phyloP scores from a whole-genome alignment of 2,329 filamentous ascomycete species.

The Dothistroma pini region DNA sequence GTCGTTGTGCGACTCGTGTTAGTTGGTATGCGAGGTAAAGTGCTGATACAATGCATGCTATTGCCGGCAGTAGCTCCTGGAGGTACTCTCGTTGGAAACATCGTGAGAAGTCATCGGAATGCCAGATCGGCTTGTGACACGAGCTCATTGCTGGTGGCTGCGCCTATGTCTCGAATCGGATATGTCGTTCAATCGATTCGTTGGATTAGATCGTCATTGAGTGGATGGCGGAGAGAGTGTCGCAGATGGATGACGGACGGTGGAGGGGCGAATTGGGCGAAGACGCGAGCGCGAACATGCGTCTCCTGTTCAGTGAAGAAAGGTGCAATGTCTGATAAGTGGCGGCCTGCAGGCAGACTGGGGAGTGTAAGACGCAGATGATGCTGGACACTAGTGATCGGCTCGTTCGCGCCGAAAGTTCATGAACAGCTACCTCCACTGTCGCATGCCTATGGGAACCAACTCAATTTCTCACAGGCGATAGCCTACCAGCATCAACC shows the following conservation, averaged over 20 bases:
- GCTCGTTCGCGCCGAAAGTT: neutral
- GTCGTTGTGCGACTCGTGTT: conserved; percentile 40
- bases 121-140: conserved; percentile 58
- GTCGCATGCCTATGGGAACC: neutral
- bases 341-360: neutral
- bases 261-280: neutral
- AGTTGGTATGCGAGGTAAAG: conserved; percentile 60
- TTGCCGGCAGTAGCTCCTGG: conserved; percentile 72
- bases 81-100: conserved; percentile 70
- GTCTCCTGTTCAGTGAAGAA: neutral
- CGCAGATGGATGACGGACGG: neutral
- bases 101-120: conserved; percentile 57
- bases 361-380: neutral
- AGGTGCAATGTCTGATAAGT: neutral
- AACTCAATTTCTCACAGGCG: neutral
- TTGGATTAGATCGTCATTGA: neutral
- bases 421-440: neutral
- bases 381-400: neutral
- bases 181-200: conserved; percentile 1
- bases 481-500: neutral
- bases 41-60: conserved; percentile 67
- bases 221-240: neutral
- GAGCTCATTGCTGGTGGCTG: conserved; percentile 41
- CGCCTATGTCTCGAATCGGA: conserved; percentile 4
- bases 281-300: neutral